Conservation (phyloP, 2,329 filamentous ascomycete species). For the Dactylella cylindrospora region DNA sequence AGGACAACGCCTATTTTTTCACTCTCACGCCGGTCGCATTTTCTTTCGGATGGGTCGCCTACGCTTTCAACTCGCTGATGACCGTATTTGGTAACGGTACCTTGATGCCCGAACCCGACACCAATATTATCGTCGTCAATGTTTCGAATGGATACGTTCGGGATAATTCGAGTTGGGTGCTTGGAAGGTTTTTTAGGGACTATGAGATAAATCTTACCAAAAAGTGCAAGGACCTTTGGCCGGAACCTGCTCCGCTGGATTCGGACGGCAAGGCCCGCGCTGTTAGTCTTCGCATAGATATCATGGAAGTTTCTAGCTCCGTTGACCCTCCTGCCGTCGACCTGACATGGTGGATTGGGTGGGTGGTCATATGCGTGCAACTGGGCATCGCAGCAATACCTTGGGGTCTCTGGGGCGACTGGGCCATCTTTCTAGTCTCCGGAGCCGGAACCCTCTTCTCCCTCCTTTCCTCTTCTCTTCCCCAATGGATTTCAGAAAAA, state of each 20-base stretch:
- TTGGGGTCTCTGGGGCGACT: slow-evolving; percentile 50
- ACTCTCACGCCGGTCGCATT: slow-evolving; percentile 50
- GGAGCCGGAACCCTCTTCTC: slow-evolving; percentile 52
- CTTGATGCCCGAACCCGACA: slow-evolving; percentile 52
- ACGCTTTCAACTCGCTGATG: slow-evolving; percentile 45
- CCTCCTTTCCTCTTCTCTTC: slow-evolving; percentile 51
- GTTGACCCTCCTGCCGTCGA: slow-evolving; percentile 28
- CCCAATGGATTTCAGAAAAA: slow-evolving; percentile 56
- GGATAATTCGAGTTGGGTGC: slow-evolving; percentile 54
- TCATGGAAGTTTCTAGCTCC: slow-evolving; percentile 27
- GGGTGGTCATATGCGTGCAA: slow-evolving; percentile 48
- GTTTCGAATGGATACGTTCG: slow-evolving; percentile 51
- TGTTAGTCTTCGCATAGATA: slow-evolving; percentile 30
- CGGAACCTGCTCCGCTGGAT: slow-evolving; percentile 15
- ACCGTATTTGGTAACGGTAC: slow-evolving; percentile 49
- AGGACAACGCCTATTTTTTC: slow-evolving; percentile 40
- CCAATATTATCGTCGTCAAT: slow-evolving; percentile 52
- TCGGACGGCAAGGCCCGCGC: slow-evolving; percentile 18
- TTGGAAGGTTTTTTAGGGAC: slow-evolving; percentile 55
- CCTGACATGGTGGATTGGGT: slow-evolving; percentile 34
- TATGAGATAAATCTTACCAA: slow-evolving; percentile 49
- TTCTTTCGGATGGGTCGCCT: slow-evolving; percentile 49
- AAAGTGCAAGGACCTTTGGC: slow-evolving; percentile 7
- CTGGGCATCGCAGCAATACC: slow-evolving; percentile 52
- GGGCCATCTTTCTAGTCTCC: slow-evolving; percentile 54